These are phyloP conservation scores for Polyporus arcularius DNA, from an alignment of 768 basidiomycete species.

Conservation along the genomic window DNA sequence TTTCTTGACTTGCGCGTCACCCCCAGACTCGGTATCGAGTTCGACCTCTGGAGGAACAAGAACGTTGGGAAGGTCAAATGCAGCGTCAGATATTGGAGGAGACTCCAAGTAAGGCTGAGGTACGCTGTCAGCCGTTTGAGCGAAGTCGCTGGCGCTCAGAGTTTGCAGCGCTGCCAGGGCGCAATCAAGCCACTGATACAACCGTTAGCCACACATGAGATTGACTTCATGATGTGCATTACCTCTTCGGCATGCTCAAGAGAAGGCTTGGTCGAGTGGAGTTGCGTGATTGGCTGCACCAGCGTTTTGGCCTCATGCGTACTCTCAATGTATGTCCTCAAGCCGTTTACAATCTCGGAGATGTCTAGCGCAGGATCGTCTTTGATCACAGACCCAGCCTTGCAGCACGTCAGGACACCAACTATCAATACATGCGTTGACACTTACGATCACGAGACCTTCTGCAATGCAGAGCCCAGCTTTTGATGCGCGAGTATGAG, in stretches of 20 bases:
- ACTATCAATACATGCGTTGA: neutral
- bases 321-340: constrained; percentile 71
- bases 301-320: constrained; percentile 59
- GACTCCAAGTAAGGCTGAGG: constrained; percentile 66
- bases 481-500: constrained; percentile 78
- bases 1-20: constrained; percentile 72
- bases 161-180: constrained; percentile 62
- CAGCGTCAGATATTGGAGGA: constrained; percentile 42
- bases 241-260: constrained; percentile 67
- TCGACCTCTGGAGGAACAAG: constrained; percentile 89
- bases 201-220: neutral
- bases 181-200: constrained; percentile 68
- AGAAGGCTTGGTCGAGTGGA: constrained; percentile 46
- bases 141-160: constrained; percentile 63
- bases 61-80: constrained; percentile 74
- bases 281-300: constrained; percentile 59
- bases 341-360: constrained; percentile 66
- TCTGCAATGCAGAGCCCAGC: constrained; percentile 83
- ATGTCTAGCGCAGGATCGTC: constrained; percentile 59
- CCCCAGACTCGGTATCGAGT: constrained; percentile 71
- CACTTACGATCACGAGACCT: constrained; percentile 69
- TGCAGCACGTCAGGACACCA: neutral
- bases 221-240: constrained; percentile 10
- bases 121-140: constrained; percentile 54
- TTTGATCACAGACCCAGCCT: constrained; percentile 74